Percentiles rank a stretch among this genome's conserved stretches.
phyloP scores from a whole-genome alignment of 345 rosid species.

The Citrus cavaleriei region DNA sequence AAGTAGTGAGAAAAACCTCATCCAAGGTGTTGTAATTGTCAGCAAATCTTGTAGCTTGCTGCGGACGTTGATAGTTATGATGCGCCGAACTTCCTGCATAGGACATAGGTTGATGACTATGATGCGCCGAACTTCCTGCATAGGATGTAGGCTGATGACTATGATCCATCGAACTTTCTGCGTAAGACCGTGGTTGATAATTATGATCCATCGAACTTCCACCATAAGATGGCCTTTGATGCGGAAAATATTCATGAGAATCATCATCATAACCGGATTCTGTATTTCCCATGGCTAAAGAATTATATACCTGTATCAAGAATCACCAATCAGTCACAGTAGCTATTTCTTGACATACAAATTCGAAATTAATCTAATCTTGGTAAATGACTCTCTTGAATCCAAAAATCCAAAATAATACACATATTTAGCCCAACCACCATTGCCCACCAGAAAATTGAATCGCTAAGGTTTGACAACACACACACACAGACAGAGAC shows the following conservation, averaged over 20 bases:
- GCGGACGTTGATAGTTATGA: not conserved
- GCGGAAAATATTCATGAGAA: constrained; percentile 15
- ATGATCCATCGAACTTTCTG: constrained; percentile 21
- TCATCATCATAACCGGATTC: constrained; percentile 30
- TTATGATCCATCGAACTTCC: constrained; percentile 26
- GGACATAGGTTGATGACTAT: not conserved
- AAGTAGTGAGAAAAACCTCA: constrained; percentile 48
- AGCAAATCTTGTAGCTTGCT: not conserved
- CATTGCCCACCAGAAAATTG: not conserved
- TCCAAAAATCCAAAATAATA: not conserved
- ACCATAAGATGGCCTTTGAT: constrained; percentile 22
- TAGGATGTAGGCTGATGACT: constrained; percentile 20
- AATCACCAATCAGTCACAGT: not conserved
- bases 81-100: not conserved
- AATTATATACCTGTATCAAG: constrained; percentile 11
- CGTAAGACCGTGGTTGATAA: constrained; percentile 21
- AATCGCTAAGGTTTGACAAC: not conserved
- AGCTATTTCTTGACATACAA: not conserved
- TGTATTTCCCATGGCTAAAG: constrained; percentile 31
- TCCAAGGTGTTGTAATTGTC: constrained; percentile 29
- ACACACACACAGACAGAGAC: too few species aligned
- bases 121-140: constrained; percentile 22
- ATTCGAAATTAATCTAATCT: too few species aligned
- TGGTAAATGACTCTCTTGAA: not conserved
- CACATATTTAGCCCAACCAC: not conserved